A percentile compares a stretch with the other conserved stretches of the same genome.
These are phyloP conservation scores for Blastocystis sp. DNA, from an alignment of 352 stramenopile genomes.

Conservation along the genomic window DNA sequence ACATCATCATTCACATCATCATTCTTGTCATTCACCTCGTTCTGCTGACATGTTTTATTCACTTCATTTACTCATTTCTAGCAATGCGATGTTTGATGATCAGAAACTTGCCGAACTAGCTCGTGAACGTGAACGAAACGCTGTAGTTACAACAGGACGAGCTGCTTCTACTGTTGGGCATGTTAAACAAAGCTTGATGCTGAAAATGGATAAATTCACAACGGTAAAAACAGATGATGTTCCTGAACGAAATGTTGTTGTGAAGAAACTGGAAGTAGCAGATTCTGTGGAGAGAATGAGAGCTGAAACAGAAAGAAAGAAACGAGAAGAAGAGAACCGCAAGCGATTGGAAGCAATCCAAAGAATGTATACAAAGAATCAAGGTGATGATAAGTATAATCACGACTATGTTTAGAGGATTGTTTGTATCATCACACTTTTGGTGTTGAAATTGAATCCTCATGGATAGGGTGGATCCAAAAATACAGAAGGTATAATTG, in stretches of 20 bases:
- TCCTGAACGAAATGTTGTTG: slow-evolving; percentile 37
- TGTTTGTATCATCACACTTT: slow-evolving; percentile 34
- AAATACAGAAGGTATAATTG: not conserved
- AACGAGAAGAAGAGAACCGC: slow-evolving; percentile 2
- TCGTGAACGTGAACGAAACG: slow-evolving; percentile 19
- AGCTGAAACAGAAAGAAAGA: slow-evolving; percentile 30
- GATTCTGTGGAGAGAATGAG: slow-evolving; percentile 40
- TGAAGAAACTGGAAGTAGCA: slow-evolving; percentile 42
- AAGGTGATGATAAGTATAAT: slow-evolving; percentile 43
- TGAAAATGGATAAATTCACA: slow-evolving; percentile 57
- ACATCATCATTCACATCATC: not conserved
- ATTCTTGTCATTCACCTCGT: not conserved
- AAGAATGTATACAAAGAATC: not conserved
- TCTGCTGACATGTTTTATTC: not conserved
- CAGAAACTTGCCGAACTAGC: slow-evolving; percentile 5
- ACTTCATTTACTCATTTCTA: not conserved
- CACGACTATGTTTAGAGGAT: slow-evolving; percentile 21
- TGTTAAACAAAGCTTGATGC: slow-evolving; percentile 37
- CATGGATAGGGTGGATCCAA: slow-evolving; percentile 45
- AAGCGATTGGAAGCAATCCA: slow-evolving; percentile 48
- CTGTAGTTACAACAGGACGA: not conserved
- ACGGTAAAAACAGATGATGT: not conserved
- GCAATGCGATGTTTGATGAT: slow-evolving; percentile 20
- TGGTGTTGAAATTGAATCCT: too few species aligned
- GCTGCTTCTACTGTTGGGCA: not conserved